Base-by-base conservation (phyloP, 805 yeast species). In the Torulaspora delbrueckii region DNA sequence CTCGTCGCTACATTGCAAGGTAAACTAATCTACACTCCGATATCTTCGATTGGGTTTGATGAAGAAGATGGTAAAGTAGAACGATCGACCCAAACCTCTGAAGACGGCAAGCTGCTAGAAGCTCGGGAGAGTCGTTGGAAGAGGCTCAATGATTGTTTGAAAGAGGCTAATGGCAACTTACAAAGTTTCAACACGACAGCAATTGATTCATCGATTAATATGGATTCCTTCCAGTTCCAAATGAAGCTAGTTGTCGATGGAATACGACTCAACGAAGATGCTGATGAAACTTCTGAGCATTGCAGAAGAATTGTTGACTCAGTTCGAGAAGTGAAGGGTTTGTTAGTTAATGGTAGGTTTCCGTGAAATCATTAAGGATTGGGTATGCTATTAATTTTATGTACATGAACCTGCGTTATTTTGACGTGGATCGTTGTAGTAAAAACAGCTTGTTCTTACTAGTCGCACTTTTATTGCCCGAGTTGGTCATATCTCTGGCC, bases 31-130 rank as follows among this genome's bases (percentile, higher is more conserved):
- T 47, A 41, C 23, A 66, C 74, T 0, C 74, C 79, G 3, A 55
- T 69, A 3, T 68, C 74, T n/a, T 68, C 68, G 8, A 57, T 74
- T 10, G 73, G 70, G 18, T 70, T 70, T 50, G 71, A 70, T 31
- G 73, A 69, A 23, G 55, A 55, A 18, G 51, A 63, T 19, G 65
- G 68, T 40, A 62, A 68, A 8, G 44, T 59, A 10, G 65, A 62
- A 13, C 50, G 60, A 22, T 53, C 54, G 13, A 58, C 59, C 3
- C 68, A 63, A 46, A 62, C 67, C 32, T 59, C 65, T 13, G 53
- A 43, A 9, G 47, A 37, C 28, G 35, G 19, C 12, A 41, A 56
- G 25, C 60, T 16, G 25, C 25, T 6, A 22, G 16, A 13, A 7
- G 16, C 12, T n/a, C 14, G 35, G n/a, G 42, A 28, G 6, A 28